Percentiles rank a stretch among this genome's conserved stretches.
Evolutionary conservation across 208 protist species (phyloP).

Genomic region (Zelonia costaricensis): DNA sequence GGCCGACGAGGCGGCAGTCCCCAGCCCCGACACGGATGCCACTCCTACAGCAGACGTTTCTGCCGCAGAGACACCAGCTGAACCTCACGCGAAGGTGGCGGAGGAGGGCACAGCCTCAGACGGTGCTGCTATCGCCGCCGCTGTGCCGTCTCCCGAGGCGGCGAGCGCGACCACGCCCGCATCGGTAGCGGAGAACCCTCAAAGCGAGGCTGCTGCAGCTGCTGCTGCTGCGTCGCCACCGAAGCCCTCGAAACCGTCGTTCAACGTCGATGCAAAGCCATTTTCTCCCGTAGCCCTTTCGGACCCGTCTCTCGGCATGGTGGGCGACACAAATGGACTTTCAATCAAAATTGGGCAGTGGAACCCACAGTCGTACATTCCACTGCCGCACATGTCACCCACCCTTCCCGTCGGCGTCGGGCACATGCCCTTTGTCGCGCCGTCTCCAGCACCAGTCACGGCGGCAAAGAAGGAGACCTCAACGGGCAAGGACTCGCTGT

Average conservation of each 20-base stretch:
- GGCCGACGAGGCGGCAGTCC: too few species aligned
- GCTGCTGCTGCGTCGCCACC: neutral
- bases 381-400: slow-evolving; percentile 12
- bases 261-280: slow-evolving; percentile 27
- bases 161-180: too few species aligned
- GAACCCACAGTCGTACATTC: slow-evolving; percentile 12
- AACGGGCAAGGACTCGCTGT: slow-evolving; percentile 22
- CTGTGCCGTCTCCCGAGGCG: too few species aligned
- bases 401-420: slow-evolving; percentile 2
- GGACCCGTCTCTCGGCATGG: slow-evolving; percentile 20
- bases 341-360: slow-evolving; percentile 28
- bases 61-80: too few species aligned
- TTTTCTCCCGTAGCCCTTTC: slow-evolving; percentile 19
- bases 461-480: slow-evolving; percentile 7
- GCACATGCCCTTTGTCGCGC: slow-evolving; percentile 2
- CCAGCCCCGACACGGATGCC: too few species aligned
- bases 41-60: too few species aligned
- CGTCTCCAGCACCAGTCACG: neutral
- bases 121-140: too few species aligned
- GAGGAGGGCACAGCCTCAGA: too few species aligned
- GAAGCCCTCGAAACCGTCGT: slow-evolving; percentile 18
- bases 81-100: too few species aligned
- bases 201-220: neutral
- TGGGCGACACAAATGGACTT: slow-evolving; percentile 8
- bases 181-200: neutral